phyloP scores from a whole-genome alignment of 2,329 filamentous ascomycete genomes.

The Fusarium agapanthi region DNA sequence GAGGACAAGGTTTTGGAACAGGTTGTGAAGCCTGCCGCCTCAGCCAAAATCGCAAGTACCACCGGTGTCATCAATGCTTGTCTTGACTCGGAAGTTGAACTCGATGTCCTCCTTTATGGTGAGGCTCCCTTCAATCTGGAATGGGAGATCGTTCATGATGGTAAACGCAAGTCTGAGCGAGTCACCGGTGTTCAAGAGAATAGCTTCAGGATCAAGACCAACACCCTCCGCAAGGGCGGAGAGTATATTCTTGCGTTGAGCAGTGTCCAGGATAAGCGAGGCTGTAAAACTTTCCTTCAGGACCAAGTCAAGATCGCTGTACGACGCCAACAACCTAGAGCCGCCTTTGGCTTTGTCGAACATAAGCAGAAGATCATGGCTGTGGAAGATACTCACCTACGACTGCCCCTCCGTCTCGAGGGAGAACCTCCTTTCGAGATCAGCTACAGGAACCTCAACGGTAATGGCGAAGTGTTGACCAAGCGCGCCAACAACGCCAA shows the following conservation, averaged over 20 bases:
- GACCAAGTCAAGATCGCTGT: slow-evolving; percentile 88
- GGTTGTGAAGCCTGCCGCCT: slow-evolving; percentile 91
- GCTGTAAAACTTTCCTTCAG: slow-evolving; percentile 86
- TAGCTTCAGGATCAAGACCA: slow-evolving; percentile 77
- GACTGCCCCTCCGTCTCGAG: slow-evolving; percentile 83
- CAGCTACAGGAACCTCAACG: slow-evolving; percentile 74
- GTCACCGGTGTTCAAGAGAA: slow-evolving; percentile 69
- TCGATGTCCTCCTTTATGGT: slow-evolving; percentile 79
- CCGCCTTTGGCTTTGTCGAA: slow-evolving; percentile 85
- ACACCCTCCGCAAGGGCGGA: slow-evolving; percentile 79
- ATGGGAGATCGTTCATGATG: slow-evolving; percentile 91
- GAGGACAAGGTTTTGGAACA: slow-evolving; percentile 77
- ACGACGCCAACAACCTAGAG: slow-evolving; percentile 86
- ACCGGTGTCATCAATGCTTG: slow-evolving; percentile 72
- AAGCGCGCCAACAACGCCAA: slow-evolving; percentile 67
- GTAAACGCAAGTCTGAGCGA: slow-evolving; percentile 78
- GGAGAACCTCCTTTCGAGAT: slow-evolving; percentile 88
- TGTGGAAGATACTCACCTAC: slow-evolving; percentile 77
- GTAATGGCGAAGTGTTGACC: slow-evolving; percentile 55
- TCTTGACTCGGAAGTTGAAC: slow-evolving; percentile 80
- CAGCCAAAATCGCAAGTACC: slow-evolving; percentile 72
- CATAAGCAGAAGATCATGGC: slow-evolving; percentile 78
- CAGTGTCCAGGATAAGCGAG: slow-evolving; percentile 84
- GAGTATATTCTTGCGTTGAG: slow-evolving; percentile 89
- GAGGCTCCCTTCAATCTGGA: slow-evolving; percentile 89